These are phyloP conservation scores for Dendrostoma leiphaemia DNA, from an alignment of 2,329 filamentous ascomycete species.

Conservation along the genomic window DNA sequence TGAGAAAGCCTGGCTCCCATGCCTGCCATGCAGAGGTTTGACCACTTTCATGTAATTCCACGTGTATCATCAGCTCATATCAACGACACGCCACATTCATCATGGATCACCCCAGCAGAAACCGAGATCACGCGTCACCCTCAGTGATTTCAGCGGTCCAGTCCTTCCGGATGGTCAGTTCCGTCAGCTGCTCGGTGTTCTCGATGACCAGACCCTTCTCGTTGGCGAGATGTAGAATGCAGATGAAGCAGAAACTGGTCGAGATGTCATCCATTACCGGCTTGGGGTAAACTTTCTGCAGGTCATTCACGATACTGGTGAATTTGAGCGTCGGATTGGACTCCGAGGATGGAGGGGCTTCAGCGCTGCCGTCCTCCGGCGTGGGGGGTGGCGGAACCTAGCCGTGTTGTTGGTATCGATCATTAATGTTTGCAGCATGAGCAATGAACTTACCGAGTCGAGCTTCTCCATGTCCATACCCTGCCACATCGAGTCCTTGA, in stretches of 20 bases:
- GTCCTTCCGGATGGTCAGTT: slow-evolving; percentile 62
- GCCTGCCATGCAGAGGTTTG: too few relatives aligned
- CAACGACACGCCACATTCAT: background rate
- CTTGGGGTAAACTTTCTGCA: slow-evolving; percentile 83
- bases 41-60: too few relatives aligned
- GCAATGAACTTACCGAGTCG: slow-evolving; percentile 39
- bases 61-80: background rate
- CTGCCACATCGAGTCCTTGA: slow-evolving; percentile 71
- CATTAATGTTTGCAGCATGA: background rate
- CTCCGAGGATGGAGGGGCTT: slow-evolving; percentile 24
- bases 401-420: slow-evolving; percentile 1
- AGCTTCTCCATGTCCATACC: slow-evolving; percentile 58
- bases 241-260: slow-evolving; percentile 92
- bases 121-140: slow-evolving; percentile 20
- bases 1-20: too few relatives aligned
- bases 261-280: slow-evolving; percentile 90
- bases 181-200: slow-evolving; percentile 55
- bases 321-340: slow-evolving; percentile 69
- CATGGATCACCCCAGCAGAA: background rate
- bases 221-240: slow-evolving; percentile 84
- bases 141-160: slow-evolving; percentile 56
- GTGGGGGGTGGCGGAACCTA: slow-evolving; percentile 33
- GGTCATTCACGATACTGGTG: slow-evolving; percentile 84
- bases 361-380: slow-evolving; percentile 28
- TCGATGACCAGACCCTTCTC: slow-evolving; percentile 84